Percentiles rank a stretch among this genome's conserved stretches.
phyloP scores from a whole-genome alignment of 2,329 filamentous ascomycete species.

The Pyrenophora seminiperda region DNA sequence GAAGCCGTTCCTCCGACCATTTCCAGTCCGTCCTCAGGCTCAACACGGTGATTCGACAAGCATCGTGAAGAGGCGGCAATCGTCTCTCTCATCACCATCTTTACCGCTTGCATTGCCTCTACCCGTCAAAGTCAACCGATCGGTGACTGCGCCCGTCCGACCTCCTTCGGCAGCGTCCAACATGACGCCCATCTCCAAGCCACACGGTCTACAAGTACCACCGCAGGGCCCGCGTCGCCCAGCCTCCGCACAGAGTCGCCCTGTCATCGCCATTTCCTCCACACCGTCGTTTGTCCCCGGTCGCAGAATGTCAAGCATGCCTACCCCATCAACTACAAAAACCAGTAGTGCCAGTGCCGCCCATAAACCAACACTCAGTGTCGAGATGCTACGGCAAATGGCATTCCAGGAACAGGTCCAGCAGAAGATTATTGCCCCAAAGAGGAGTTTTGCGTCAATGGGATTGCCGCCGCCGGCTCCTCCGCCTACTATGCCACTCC shows the following conservation, averaged over 20 bases:
- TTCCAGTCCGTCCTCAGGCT: constrained; percentile 43
- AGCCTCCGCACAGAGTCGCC: constrained; percentile 52
- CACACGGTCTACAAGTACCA: constrained; percentile 17
- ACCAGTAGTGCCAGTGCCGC: too few relatives aligned
- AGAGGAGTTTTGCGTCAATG: constrained; percentile 47
- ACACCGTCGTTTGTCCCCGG: constrained; percentile 42
- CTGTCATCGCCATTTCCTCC: constrained; percentile 40
- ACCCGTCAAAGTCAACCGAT: constrained; percentile 34
- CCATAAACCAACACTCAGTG: constrained; percentile 30
- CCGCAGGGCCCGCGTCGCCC: constrained; percentile 48
- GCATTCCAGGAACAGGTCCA: constrained; percentile 15
- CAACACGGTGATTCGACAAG: constrained; percentile 35
- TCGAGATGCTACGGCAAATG: constrained; percentile 36
- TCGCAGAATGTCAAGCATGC: constrained; percentile 27
- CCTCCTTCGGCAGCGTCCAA: constrained; percentile 23
- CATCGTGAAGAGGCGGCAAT: constrained; percentile 37
- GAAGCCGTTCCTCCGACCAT: constrained; percentile 45
- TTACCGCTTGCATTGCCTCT: constrained; percentile 32
- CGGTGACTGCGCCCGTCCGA: constrained; percentile 39
- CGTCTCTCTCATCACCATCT: constrained; percentile 32
- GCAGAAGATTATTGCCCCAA: constrained; percentile 28
- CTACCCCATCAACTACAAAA: constrained; percentile 10
- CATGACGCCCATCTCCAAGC: constrained; percentile 15
- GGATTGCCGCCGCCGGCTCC: constrained; percentile 54
- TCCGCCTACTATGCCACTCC: constrained; percentile 54